Base-by-base conservation (phyloP, 306 rosid species). In the apple (Malus domestica) region DNA sequence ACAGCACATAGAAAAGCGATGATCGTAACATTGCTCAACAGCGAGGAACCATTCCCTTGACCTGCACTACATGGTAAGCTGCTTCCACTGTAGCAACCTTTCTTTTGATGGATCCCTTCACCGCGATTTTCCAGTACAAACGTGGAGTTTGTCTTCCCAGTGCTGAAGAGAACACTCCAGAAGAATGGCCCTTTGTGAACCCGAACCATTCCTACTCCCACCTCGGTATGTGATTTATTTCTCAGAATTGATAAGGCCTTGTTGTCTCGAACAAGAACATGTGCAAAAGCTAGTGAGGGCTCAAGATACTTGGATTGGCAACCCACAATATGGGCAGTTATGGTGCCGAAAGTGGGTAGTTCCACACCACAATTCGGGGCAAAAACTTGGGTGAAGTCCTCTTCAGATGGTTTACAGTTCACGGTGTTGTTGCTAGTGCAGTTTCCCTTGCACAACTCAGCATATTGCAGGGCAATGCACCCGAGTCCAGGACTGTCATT, bases 291-390 rank as follows among this genome's bases (percentile, higher is more conserved):
- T n/a, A 73, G 44, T 7, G 87, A 66, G 68, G 98, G 97, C 69
- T 92, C 93, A 3, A 90, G 40, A 81, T 95, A 92, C 70, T 89
- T 84, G 23, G 72, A 81, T 74, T 83, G 93, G 61, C 97, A 95
- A 7, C 92, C 97, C 33, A 86, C 85, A 25, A 90, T 80, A 58
- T 84, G 88, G 52, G 92, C 92, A 0, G 97, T 92, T 79, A 95
- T 84, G 80, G 83, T 89, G 80, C 84, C 93, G 3, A 95, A 81
- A 65, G 98, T 95, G 1, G 98, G 97, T 20, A 95, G 89, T 90
- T 95, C 98, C 0, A 95, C 91, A 0, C 98, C 98, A 0, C 97
- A 95, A 63, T 95, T 86, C 3, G 96, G 98, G 44, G 97, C 97
- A 49, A 95, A 95, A 10, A 95, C 86, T 83, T 95, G 92, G 0